Base-by-base conservation (phyloP, 805 yeast species). In the Barnettozyma vustinii region DNA sequence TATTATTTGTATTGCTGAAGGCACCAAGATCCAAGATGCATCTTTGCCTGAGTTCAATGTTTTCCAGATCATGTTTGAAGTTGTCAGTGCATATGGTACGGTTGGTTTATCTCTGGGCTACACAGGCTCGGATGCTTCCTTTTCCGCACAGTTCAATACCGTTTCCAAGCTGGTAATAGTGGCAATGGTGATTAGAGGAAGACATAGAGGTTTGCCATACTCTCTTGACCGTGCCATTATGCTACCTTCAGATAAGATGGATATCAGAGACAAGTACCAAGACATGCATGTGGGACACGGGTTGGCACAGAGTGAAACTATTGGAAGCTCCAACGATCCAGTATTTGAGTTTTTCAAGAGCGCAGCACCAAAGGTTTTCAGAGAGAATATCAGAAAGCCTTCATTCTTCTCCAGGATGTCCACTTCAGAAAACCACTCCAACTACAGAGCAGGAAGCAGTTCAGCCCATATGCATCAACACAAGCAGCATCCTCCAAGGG, bases 151-250 rank as follows among this genome's bases (percentile, higher is more conserved):
- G 60, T 88, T 92, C 63, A 76, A 78, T 19, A 74, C 76, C 0
- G 59, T 92, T 8, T 85, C 96, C 1, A 94, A 94, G 61, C 71
- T 94, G 41, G 87, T 92, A 2, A 81, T 94, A 36, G 81, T 88
- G 54, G 92, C 90, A 5, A 81, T 90, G 84, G 81, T 94, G 86
- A 76, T 94, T 41, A 80, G 99, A 70, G 98, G 99, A 9, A 76
- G 97, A 51, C 97, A 91, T 61, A 87, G 99, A 76, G 98, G 98
- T 35, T 73, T 94, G 51, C 99, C 99, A 1, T 90, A 92, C 62
- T 73, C 91, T 0, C 76, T 94, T 50, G 99, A 94, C 67, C 81
- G 99, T 63, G 98, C 99, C 35, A 86, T 94, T 55, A 83, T 92
- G 75, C 65, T 92, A 45, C 92, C 95, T 8, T 79, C 84, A 46